Conservation (phyloP, 2,329 filamentous ascomycete genomes). For the Geoglossum cookeanum region DNA sequence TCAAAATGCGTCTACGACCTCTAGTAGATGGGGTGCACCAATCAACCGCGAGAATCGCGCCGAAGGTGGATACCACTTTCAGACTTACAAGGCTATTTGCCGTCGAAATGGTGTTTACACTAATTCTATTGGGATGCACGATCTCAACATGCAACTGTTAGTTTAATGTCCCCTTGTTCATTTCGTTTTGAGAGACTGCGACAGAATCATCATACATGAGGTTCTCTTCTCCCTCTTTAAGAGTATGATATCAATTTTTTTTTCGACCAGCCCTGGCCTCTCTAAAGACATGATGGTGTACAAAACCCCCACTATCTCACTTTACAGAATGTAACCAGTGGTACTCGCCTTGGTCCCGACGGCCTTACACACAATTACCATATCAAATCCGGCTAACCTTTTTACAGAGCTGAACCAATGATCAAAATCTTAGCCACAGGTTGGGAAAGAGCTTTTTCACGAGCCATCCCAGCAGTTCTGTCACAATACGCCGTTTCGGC, state of each 20-base stretch:
- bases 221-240: no score
- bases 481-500: conserved; percentile 18
- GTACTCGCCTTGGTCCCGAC: no score
- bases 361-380: background rate
- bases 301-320: no score
- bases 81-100: conserved; percentile 38
- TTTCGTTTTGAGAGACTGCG: no score
- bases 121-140: conserved; percentile 18
- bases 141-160: conserved; percentile 15
- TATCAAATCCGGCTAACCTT: background rate
- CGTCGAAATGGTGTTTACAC: conserved; percentile 29
- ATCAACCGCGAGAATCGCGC: conserved; percentile 16
- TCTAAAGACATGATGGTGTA: background rate
- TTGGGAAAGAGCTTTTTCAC: conserved; percentile 27
- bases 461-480: conserved; percentile 23
- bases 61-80: conserved; percentile 29
- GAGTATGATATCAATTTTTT: no score
- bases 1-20: conserved; percentile 16
- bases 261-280: no score
- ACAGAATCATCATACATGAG: background rate
- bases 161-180: background rate
- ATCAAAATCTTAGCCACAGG: conserved; percentile 18
- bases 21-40: conserved; percentile 18
- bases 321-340: no score
- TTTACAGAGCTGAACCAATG: conserved; percentile 11